Evolutionary conservation across 768 basidiomycete genomes (phyloP).

Genomic region (Coprinellus aureogranulatus): DNA sequence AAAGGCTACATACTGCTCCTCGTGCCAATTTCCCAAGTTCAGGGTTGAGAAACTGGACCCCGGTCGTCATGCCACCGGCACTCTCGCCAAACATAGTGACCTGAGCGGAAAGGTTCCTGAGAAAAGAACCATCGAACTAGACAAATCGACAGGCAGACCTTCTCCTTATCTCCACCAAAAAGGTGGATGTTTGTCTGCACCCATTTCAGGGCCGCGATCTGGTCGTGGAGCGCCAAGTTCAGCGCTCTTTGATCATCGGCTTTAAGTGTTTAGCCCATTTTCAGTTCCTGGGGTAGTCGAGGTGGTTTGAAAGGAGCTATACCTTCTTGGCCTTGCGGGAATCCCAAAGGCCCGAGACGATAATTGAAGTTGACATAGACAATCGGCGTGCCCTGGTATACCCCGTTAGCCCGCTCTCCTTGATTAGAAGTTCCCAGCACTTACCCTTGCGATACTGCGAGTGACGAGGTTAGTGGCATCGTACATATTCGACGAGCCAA

Average conservation of each 20-base stretch:
- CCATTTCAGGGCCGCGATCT: slow-evolving; percentile 47
- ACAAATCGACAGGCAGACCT: slow-evolving; percentile 12
- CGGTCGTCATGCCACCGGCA: slow-evolving; percentile 51
- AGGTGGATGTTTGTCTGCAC: slow-evolving; percentile 55
- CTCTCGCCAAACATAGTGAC: slow-evolving; percentile 57
- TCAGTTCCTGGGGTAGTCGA: too few species aligned
- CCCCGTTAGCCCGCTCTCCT: too few species aligned
- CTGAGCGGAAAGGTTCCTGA: slow-evolving; percentile 16
- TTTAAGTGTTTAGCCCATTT: too few species aligned
- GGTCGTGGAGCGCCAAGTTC: slow-evolving; percentile 48
- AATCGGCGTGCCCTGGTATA: slow-evolving; percentile 40
- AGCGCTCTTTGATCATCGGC: slow-evolving; percentile 36
- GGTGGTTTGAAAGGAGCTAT: background rate
- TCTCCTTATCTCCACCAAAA: slow-evolving; percentile 57
- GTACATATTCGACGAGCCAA: slow-evolving; percentile 26
- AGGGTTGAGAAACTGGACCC: slow-evolving; percentile 37
- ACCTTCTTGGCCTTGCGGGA: slow-evolving; percentile 39
- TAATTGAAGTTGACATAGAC: slow-evolving; percentile 41
- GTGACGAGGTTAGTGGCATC: slow-evolving; percentile 35
- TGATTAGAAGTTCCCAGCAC: background rate
- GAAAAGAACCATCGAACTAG: background rate
- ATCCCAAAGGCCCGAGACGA: slow-evolving; percentile 47
- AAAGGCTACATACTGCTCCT: slow-evolving; percentile 23
- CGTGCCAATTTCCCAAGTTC: slow-evolving; percentile 31
- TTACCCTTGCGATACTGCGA: slow-evolving; percentile 34